phyloP scores from a whole-genome alignment of 495 filamentous ascomycete species.

The Penicillium manginii region DNA sequence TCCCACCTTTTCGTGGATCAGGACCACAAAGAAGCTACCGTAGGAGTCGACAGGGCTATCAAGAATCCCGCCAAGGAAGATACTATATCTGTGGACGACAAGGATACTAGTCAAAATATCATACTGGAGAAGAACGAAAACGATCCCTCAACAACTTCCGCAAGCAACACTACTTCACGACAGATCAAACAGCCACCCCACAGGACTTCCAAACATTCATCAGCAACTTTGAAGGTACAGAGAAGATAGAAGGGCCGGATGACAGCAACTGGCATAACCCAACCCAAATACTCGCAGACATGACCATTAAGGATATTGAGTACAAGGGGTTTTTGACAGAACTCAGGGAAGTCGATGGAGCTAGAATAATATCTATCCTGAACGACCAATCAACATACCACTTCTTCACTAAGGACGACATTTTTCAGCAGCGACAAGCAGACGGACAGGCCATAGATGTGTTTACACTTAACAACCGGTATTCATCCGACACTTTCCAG shows the following conservation, averaged over 20 bases:
- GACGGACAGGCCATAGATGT: too few relatives aligned
- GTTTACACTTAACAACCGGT: too few relatives aligned
- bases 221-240: conserved; percentile 5
- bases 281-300: conserved; percentile 2
- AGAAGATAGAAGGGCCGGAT: conserved; percentile 5
- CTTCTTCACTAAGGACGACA: too few relatives aligned
- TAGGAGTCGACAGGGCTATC: background rate
- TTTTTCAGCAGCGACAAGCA: too few relatives aligned
- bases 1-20: background rate
- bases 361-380: too few relatives aligned
- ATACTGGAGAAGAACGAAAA: background rate
- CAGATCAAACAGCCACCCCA: conserved; percentile 1
- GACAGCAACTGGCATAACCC: conserved; percentile 3
- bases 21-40: background rate
- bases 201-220: conserved; percentile 8
- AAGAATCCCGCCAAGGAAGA: background rate
- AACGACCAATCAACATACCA: too few relatives aligned
- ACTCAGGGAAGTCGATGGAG: too few relatives aligned
- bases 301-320: too few relatives aligned
- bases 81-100: background rate
- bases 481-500: too few relatives aligned
- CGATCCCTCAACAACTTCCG: background rate
- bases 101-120: background rate
- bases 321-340: too few relatives aligned
- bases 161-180: conserved; percentile 1